Percentiles rank a stretch among this genome's conserved stretches.
These are phyloP conservation scores for Trichoderma arundinaceum DNA, from an alignment of 2,329 filamentous ascomycete genomes.

Conservation along the genomic window DNA sequence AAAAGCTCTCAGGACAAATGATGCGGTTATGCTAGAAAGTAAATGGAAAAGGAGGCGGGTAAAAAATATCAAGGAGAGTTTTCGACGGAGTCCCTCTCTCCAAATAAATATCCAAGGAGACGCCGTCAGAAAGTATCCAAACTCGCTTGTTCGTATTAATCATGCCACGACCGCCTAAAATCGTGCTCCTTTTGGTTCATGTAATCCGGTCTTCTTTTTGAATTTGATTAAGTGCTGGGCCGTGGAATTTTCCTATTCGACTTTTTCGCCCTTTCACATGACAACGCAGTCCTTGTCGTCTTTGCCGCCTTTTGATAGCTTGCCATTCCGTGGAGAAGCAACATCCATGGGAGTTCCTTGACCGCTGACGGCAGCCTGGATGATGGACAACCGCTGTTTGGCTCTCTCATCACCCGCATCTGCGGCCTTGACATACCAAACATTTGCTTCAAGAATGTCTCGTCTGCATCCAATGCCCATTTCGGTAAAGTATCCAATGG, in stretches of 20 bases:
- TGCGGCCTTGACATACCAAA: constrained; percentile 97
- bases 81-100: not conserved
- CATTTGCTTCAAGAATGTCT: constrained; percentile 94
- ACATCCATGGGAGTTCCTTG: constrained; percentile 62
- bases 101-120: not conserved
- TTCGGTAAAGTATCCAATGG: constrained; percentile 95
- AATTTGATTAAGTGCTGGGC: too few species aligned
- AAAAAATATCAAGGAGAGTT: constrained; percentile 9
- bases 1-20: constrained; percentile 5
- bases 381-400: constrained; percentile 83
- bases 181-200: constrained; percentile 2
- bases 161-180: constrained; percentile 7
- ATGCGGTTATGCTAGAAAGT: constrained; percentile 20
- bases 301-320: constrained; percentile 56
- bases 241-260: not conserved
- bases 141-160: constrained; percentile 27
- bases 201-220: too few species aligned
- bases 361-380: constrained; percentile 77
- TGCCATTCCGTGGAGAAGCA: constrained; percentile 56
- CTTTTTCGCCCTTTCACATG: constrained; percentile 50
- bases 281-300: constrained; percentile 64
- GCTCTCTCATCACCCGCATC: constrained; percentile 90
- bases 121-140: constrained; percentile 19
- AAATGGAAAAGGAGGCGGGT: not conserved
- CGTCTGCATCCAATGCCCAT: constrained; percentile 96